Percentiles rank a stretch among this genome's conserved stretches.
These are phyloP conservation scores for Halenospora varia DNA, from an alignment of 495 filamentous ascomycete genomes.

Conservation along the genomic window DNA sequence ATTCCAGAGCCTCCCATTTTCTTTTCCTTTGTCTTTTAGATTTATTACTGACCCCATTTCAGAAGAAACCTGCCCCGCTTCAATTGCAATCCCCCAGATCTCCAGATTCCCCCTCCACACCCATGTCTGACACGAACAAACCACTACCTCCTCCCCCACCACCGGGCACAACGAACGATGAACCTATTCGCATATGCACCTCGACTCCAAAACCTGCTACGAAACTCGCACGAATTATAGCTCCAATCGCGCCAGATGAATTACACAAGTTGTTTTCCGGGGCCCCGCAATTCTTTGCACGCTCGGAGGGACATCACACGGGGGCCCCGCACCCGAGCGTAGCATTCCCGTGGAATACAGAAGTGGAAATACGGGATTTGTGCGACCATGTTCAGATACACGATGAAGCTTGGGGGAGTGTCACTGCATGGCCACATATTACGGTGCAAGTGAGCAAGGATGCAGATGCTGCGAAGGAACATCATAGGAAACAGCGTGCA, in stretches of 20 bases:
- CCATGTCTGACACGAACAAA: conserved; percentile 43
- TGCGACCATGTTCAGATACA: conserved; percentile 57
- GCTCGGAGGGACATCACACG: conserved; percentile 39
- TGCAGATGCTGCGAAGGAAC: conserved; percentile 26
- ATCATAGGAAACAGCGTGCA: conserved; percentile 38
- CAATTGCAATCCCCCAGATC: conserved; percentile 6
- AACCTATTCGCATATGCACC: background rate
- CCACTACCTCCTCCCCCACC: conserved; percentile 48
- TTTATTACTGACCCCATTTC: background rate
- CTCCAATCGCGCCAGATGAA: conserved; percentile 55
- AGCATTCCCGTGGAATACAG: conserved; percentile 67
- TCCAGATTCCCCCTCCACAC: conserved; percentile 11
- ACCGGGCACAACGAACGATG: conserved; percentile 15
- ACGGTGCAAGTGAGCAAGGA: conserved; percentile 14
- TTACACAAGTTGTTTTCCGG: conserved; percentile 69
- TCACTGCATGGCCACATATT: conserved; percentile 49
- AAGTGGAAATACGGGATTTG: conserved; percentile 56
- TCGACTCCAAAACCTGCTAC: conserved; percentile 9
- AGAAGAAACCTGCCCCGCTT: background rate
- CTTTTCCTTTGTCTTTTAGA: background rate
- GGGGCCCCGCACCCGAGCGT: conserved; percentile 59
- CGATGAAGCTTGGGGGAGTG: conserved; percentile 49
- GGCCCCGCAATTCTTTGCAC: conserved; percentile 69
- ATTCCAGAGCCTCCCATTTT: background rate
- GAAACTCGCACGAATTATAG: conserved; percentile 49